A percentile compares a stretch with the other conserved stretches of the same genome.
Conservation (phyloP, 345 rosid species). For the Ailanthus altissimus region DNA sequence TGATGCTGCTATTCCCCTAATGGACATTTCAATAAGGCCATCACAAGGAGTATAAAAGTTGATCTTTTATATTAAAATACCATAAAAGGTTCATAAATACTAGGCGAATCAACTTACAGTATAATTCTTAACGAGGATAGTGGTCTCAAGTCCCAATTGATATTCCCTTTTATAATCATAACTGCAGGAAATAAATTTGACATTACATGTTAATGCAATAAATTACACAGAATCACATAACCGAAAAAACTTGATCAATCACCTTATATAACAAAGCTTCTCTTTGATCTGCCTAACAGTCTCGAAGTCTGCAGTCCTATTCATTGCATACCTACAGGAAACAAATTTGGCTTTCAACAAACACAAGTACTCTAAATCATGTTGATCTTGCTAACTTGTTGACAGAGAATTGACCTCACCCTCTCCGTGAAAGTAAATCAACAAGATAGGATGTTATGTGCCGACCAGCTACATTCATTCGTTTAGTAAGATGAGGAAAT, state of each 20-base stretch:
- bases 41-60: slow-evolving; percentile 1
- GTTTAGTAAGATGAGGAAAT: slow-evolving; percentile 95
- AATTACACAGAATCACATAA: slow-evolving; percentile 4
- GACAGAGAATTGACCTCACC: slow-evolving; percentile 50
- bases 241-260: slow-evolving; percentile 22
- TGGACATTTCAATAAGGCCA: slow-evolving; percentile 8
- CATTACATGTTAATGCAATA: slow-evolving; percentile 13
- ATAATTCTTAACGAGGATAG: slow-evolving; percentile 91
- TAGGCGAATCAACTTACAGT: slow-evolving; percentile 58
- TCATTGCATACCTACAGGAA: slow-evolving; percentile 81
- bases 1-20: background rate
- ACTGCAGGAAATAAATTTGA: slow-evolving; percentile 42
- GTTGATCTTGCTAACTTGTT: slow-evolving; percentile 16
- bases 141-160: slow-evolving; percentile 94
- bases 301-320: slow-evolving; percentile 88
- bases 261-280: slow-evolving; percentile 94
- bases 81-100: slow-evolving; percentile 5
- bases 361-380: background rate
- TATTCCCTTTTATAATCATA: slow-evolving; percentile 96
- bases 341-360: slow-evolving; percentile 15
- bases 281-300: slow-evolving; percentile 96
- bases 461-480: slow-evolving; percentile 99
- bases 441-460: slow-evolving; percentile 96
- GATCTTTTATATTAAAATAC: background rate
- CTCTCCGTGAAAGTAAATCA: slow-evolving; percentile 92